Evolutionary conservation across 2,329 filamentous ascomycete genomes (phyloP).

Genomic region (Aspergillus neoniger): DNA sequence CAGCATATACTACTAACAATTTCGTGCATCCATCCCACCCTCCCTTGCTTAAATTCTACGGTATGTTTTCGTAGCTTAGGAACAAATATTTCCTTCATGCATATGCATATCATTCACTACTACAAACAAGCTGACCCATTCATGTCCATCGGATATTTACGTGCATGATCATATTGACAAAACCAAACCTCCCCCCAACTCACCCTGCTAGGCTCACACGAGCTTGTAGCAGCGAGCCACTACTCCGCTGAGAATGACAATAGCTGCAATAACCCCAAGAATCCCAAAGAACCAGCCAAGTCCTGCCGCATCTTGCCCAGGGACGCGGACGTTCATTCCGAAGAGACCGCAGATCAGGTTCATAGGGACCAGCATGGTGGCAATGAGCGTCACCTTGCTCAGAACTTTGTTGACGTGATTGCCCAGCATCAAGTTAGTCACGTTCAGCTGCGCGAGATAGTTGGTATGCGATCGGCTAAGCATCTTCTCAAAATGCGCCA

Average conservation of each 20-base stretch:
- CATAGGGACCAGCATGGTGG: conserved; percentile 92
- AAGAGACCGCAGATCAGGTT: conserved; percentile 76
- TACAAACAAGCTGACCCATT: neutral
- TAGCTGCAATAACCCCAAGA: conserved; percentile 46
- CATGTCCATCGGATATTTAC: conserved; percentile 2
- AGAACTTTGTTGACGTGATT: conserved; percentile 86
- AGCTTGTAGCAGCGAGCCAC: conserved; percentile 46
- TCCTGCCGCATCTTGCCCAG: conserved; percentile 38
- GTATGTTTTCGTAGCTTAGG: too few relatives aligned
- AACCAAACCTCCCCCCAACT: neutral
- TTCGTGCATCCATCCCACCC: neutral
- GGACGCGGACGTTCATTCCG: conserved; percentile 54
- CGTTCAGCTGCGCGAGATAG: conserved; percentile 90
- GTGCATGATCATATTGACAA: too few relatives aligned
- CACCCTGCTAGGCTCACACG: conserved; percentile 28
- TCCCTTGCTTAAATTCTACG: too few relatives aligned
- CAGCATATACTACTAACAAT: neutral
- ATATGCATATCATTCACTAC: neutral
- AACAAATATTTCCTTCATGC: too few relatives aligned
- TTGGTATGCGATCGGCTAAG: conserved; percentile 91
- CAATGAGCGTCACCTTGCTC: conserved; percentile 92
- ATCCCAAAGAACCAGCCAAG: conserved; percentile 54
- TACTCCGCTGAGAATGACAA: conserved; percentile 42
- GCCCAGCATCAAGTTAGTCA: conserved; percentile 85
- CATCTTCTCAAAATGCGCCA: conserved; percentile 97